Evolutionary conservation across 306 rosid species (phyloP), one percentile per base, ranked within the genome.

Genomic region (Pyrus betulifolia): DNA sequence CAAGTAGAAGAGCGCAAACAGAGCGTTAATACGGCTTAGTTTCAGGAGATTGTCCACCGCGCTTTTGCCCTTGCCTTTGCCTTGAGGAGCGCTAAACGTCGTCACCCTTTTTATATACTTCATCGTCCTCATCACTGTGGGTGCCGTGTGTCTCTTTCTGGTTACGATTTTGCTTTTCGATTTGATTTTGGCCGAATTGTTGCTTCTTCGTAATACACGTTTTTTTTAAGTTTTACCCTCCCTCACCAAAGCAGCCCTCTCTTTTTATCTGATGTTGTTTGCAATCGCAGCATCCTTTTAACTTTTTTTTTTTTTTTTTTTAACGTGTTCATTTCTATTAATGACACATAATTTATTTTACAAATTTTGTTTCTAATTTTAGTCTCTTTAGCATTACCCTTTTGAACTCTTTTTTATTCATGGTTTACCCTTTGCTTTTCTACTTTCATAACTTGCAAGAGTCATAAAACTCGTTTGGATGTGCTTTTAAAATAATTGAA

Each of bases 151-250:
- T 49, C 75, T 70, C 83, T 30, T 17, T 12, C 55, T 69, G 5
- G 66, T 64, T 75, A 83, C 86, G 78, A 81, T 74, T 27, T 67
- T 76, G 17, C 49, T 4, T 49, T 15, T 66, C 49, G 7, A 35
- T 57, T 78, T 70, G 30, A 71, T 67, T 67, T 59, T 40, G 45
- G 75, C 72, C 69, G 49, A 22, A 72, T 61, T 57, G 33, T 71
- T 72, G 11, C 74, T 17, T 31, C 27, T 1, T 17, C 10, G 17
- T 8, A 4, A 57, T 2, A 21, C 61, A 3, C 4, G 0, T 58
- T 57, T 57, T 25, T 25, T 58, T 10, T 3, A 58, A 58, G 27
- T 58, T 58, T 10, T 21, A 58, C 63, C 23, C 60, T 5, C 4
- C 13, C 52, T 44, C 51, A 14, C 21, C 55, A 4, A 49, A 15